These are phyloP conservation scores for Saturnispora halmiae DNA, from an alignment of 805 yeast species.

Conservation along the genomic window DNA sequence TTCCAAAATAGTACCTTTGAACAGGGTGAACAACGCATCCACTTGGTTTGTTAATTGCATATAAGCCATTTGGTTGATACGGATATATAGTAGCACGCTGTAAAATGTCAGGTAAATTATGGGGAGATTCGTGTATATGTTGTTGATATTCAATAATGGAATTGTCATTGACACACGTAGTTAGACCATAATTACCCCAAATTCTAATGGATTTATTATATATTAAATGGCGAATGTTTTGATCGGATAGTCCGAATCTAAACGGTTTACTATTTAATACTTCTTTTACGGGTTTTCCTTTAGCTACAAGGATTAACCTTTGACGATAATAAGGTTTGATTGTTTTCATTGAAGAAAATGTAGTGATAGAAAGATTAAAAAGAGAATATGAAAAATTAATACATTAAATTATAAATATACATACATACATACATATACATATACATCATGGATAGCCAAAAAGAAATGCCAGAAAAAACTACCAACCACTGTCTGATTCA, in stretches of 20 bases:
- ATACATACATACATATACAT: no score
- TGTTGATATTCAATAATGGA: conserved; percentile 9
- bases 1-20: conserved; percentile 34
- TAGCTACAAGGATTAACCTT: neutral
- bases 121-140: conserved; percentile 13
- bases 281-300: neutral
- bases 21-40: conserved; percentile 48
- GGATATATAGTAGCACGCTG: neutral
- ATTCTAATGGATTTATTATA: neutral
- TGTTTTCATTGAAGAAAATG: neutral
- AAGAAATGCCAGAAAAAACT: neutral
- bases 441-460: no score
- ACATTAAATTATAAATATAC: neutral
- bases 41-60: conserved; percentile 40
- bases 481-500: conserved; percentile 79
- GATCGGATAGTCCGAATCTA: conserved; percentile 7
- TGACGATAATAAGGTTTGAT: conserved; percentile 5
- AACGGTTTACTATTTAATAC: conserved; percentile 12
- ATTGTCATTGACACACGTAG: neutral
- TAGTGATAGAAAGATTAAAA: neutral
- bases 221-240: neutral
- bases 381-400: no score
- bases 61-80: neutral
- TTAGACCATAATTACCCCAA: conserved; percentile 4
- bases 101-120: conserved; percentile 2